Evolutionary conservation across 2,329 filamentous ascomycete species (phyloP).

Genomic region (Verticillium nubilum): DNA sequence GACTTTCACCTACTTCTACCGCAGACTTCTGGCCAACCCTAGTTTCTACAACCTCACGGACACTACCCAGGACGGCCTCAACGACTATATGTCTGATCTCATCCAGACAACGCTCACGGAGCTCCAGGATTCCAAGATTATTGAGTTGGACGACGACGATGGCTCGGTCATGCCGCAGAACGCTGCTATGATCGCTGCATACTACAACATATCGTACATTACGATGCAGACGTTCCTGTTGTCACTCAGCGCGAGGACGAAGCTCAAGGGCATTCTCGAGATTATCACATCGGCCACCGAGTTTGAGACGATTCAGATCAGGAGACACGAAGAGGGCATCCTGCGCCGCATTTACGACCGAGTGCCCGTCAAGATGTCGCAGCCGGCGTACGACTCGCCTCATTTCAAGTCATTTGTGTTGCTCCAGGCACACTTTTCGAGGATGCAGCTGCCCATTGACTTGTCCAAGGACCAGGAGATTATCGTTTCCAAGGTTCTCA

Average conservation of each 20-base stretch:
- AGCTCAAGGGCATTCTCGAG: slow-evolving; percentile 94
- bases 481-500: slow-evolving; percentile 77
- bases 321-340: slow-evolving; percentile 83
- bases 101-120: slow-evolving; percentile 92
- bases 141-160: slow-evolving; percentile 92
- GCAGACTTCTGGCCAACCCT: slow-evolving; percentile 87
- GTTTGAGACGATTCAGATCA: slow-evolving; percentile 91
- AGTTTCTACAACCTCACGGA: slow-evolving; percentile 91
- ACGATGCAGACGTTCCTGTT: slow-evolving; percentile 98
- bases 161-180: slow-evolving; percentile 86
- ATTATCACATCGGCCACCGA: slow-evolving; percentile 96
- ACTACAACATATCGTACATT: slow-evolving; percentile 99
- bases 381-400: slow-evolving; percentile 82
- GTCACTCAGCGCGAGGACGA: slow-evolving; percentile 81
- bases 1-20: slow-evolving; percentile 98
- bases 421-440: slow-evolving; percentile 92
- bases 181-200: slow-evolving; percentile 94
- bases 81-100: slow-evolving; percentile 86
- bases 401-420: slow-evolving; percentile 99
- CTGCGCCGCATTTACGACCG: slow-evolving; percentile 91
- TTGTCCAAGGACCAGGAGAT: slow-evolving; percentile 92
- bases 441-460: slow-evolving; percentile 94
- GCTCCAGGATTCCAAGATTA: slow-evolving; percentile 86
- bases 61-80: slow-evolving; percentile 88
- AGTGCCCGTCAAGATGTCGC: slow-evolving; percentile 89